These are phyloP conservation scores for Atkinsonella texensis DNA, from an alignment of 2,329 filamentous ascomycete species.

Conservation along the genomic window DNA sequence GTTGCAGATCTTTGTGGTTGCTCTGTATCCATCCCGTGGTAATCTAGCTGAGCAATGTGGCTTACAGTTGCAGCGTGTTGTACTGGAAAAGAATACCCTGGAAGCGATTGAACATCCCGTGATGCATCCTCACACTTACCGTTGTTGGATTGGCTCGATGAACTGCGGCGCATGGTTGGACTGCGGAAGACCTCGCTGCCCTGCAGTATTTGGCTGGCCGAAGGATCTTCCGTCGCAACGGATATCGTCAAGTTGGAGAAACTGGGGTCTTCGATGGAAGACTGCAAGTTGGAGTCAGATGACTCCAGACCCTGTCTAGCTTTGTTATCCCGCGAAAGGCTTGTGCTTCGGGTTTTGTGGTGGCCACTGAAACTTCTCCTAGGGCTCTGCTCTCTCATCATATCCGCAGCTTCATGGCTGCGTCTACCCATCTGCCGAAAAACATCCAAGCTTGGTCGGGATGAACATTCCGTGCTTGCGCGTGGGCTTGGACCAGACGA, in stretches of 20 bases:
- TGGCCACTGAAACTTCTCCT: slow-evolving; percentile 53
- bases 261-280: slow-evolving; percentile 58
- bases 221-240: slow-evolving; percentile 59
- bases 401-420: slow-evolving; percentile 39
- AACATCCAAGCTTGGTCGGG: slow-evolving; percentile 41
- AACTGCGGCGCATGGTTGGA: slow-evolving; percentile 50
- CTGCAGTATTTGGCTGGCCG: slow-evolving; percentile 80
- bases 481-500: slow-evolving; percentile 39
- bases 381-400: slow-evolving; percentile 29
- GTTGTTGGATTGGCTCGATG: slow-evolving; percentile 20
- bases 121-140: slow-evolving; percentile 10
- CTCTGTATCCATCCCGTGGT: slow-evolving; percentile 12
- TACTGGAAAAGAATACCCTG: neutral
- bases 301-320: slow-evolving; percentile 47
- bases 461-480: slow-evolving; percentile 37
- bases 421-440: slow-evolving; percentile 33
- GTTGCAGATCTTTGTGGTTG: slow-evolving; percentile 17
- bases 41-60: slow-evolving; percentile 18
- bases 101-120: slow-evolving; percentile 6
- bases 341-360: slow-evolving; percentile 38
- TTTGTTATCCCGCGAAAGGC: slow-evolving; percentile 30
- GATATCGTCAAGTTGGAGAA: slow-evolving; percentile 58
- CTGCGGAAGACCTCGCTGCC: slow-evolving; percentile 81
- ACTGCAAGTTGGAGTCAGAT: slow-evolving; percentile 65
- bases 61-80: slow-evolving; percentile 28